Base-by-base conservation (phyloP, 129 eudicot species). In the Heracleum sosnowskyi region DNA sequence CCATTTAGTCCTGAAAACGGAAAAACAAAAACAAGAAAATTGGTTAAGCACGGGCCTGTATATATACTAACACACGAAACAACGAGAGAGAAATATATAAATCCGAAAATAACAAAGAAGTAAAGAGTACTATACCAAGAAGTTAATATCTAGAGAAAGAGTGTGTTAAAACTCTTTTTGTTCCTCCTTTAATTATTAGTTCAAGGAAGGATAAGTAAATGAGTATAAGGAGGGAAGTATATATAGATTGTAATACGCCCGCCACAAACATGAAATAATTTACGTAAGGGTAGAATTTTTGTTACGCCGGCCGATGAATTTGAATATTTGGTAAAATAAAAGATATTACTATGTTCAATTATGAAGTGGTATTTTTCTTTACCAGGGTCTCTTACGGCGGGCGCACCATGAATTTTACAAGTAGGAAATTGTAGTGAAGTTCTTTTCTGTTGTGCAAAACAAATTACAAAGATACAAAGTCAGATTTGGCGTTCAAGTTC, bases 321-420 rank as follows among this genome's bases (percentile, higher is more conserved):
- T 71, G 75, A n/a, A n/a, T n/a, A n/a, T n/a, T n/a, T n/a, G n/a
- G n/a, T n/a, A n/a, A n/a, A n/a, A n/a, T n/a, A n/a, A n/a, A n/a
- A n/a, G n/a, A n/a, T n/a, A n/a, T n/a, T n/a, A n/a, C n/a, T n/a
- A n/a, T n/a, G n/a, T n/a, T n/a, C n/a, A n/a, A n/a, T n/a, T n/a
- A 33, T 18, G 3, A 15, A 5, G 13, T 22, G 11, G 2, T 36
- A 15, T 35, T 37, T 16, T 4, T 36, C 15, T 8, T 37, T 37
- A n/a, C 33, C 33, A 22, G 33, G 45, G 75, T 71, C 75, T 71
- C 17, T 71, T 39, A 18, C 17, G 75, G 75, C 75, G 47, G 75
- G 75, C 75, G 75, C 68, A 29, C 74, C 16, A 60, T 0, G 34
- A 26, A 10, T 60, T 26, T 8, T 1, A 55, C 34, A 0, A n/a